Evolutionary conservation across 208 protist species (phyloP), one percentile per base, ranked within the genome.

Genomic region (Leishmania amazonensis): DNA sequence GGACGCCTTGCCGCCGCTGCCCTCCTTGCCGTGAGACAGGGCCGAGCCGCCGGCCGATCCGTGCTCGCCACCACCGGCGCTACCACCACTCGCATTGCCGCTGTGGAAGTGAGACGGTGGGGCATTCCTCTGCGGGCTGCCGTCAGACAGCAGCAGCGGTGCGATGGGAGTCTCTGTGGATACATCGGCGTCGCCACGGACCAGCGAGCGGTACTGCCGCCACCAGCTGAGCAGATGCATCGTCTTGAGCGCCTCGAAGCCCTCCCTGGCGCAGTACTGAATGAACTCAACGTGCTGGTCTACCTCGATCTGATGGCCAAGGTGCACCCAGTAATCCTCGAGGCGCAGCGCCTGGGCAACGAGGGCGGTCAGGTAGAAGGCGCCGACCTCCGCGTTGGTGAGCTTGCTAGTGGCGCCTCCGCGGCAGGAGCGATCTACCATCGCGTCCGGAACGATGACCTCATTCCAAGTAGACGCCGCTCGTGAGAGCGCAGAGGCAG

Each of bases 301-400:
- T 38, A 97, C 90, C 62, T 89, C 77, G 38, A 95, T 88, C 81
- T 97, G 94, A 40, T 90, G 84, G 3, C 78, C 77, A 19, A 97
- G 87, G 83, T 93, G 83, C 24, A 90, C 83, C 85, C 88, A 91
- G 80, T 97, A 96, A 70, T 90, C 83, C 31, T 90, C 87, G 38
- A 83, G 84, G 70, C 83, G 78, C 15, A 94, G 57, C 45, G 89
- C 85, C 54, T 82, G 74, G 35, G 94, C 94, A 19, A 92, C 83
- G 38, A 88, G 60, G 54, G 86, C 81, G 19, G 88, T 81, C 19
- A 96, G 85, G 51, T 85, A 76, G 19, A 85, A 81, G 45, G 62
- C 64, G 35, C 78, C 45, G 4, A 67, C 83, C 74, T 82, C 83
- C 9, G 51, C 65, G 19, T 79, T 62, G 1, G 83, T 83, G n/a